These are phyloP conservation scores for Cyclocybe cylindracea DNA, from an alignment of 768 basidiomycete genomes.

Conservation along the genomic window DNA sequence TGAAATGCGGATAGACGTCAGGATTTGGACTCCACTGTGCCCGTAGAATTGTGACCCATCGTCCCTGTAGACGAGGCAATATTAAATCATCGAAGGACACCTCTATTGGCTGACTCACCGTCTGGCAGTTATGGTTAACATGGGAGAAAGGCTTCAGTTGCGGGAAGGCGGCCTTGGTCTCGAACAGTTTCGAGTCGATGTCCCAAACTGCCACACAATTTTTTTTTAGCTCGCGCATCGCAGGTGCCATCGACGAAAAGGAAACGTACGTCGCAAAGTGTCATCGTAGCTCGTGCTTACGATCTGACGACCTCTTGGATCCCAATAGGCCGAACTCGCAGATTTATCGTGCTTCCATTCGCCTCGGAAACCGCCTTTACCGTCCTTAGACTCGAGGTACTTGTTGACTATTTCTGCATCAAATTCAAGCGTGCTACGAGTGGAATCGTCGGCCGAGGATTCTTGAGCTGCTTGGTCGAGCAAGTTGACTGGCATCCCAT, in stretches of 20 bases:
- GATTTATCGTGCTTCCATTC: constrained; percentile 75
- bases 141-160: constrained; percentile 63
- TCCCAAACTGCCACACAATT: constrained; percentile 67
- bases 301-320: constrained; percentile 74
- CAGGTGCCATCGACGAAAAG: neutral
- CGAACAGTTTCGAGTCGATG: constrained; percentile 51
- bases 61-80: constrained; percentile 49
- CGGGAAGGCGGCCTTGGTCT: constrained; percentile 50
- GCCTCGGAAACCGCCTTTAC: constrained; percentile 57
- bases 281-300: constrained; percentile 89
- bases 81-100: neutral
- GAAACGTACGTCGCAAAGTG: constrained; percentile 61
- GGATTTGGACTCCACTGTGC: constrained; percentile 82
- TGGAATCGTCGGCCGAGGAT: constrained; percentile 6
- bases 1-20: constrained; percentile 81
- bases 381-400: constrained; percentile 51
- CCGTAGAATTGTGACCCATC: constrained; percentile 77
- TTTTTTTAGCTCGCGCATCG: constrained; percentile 7
- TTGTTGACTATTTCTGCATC: constrained; percentile 45
- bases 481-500: constrained; percentile 37
- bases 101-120: constrained; percentile 42
- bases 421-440: constrained; percentile 28
- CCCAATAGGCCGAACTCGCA: constrained; percentile 86
- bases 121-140: constrained; percentile 78
- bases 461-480: constrained; percentile 21